Evolutionary conservation across 768 basidiomycete species (phyloP), one percentile per base, ranked within the genome.

Genomic region (Suillus plorans): DNA sequence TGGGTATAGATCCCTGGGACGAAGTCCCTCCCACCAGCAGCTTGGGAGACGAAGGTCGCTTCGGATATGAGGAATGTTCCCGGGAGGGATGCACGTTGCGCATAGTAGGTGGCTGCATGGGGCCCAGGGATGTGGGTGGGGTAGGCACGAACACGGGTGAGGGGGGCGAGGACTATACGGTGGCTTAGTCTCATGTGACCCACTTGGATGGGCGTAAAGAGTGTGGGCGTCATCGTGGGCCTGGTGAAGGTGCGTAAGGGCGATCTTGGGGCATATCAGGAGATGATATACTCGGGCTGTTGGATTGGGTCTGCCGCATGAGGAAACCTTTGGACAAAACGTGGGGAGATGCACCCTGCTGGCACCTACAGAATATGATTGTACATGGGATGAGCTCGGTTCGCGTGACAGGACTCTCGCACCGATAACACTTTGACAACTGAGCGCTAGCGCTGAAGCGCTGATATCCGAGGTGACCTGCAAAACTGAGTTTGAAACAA

Each of bases 1-100:
- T 75, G 71, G 10, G 69, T 79, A 76, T 79, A 86, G 39, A 86
- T 81, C 0, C 86, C 85, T 0, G 86, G 85, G 1, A 79, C 74
- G 64, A 79, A 68, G 6, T 69, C 60, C 74, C 60, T 55, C 65
- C 78, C 73, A 63, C 78, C 68, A 63, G 76, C 74, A 37, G 66
- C 52, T 22, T 52, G 71, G 61, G 72, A 72, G 66, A 82, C 76
- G 63, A 77, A 72, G 12, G 80, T 84, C 1, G 77, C 84, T 69
- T 86, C 85, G 0, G 82, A 71, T 60, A 86, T 78, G 20, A 81
- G 69, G 16, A 85, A 74, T 1, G 80, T 79, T 4, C 83, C 83
- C 0, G 79, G 76, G 4, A 70, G 67, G 39, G 71, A 71, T 1
- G 74, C 74, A 12, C 80, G 76, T 61, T 80, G 80, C 9, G 73